These are phyloP conservation scores for Ophiostoma australiae DNA, from an alignment of 2,329 filamentous ascomycete genomes.

Conservation along the genomic window DNA sequence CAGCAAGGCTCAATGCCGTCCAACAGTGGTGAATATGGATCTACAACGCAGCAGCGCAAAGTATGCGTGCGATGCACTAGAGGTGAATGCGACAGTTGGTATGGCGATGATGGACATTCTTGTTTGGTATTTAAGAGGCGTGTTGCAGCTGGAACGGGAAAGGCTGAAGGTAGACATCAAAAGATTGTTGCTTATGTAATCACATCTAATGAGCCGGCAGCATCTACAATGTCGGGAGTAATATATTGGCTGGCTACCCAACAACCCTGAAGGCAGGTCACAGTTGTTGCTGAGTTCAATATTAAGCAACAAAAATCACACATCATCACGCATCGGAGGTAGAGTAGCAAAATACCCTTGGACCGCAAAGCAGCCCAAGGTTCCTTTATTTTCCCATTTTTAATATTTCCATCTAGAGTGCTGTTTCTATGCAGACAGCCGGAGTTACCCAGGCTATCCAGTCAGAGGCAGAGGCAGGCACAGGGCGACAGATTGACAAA, in stretches of 20 bases:
- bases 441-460: neutral
- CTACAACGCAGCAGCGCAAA: neutral
- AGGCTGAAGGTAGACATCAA: neutral
- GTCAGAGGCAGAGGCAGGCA: neutral
- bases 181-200: neutral
- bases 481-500: neutral
- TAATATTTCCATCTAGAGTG: conserved; percentile 6
- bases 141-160: neutral
- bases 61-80: neutral
- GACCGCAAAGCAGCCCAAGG: neutral
- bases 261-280: too few relatives aligned
- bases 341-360: conserved; percentile 4
- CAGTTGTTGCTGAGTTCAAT: too few relatives aligned
- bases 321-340: neutral
- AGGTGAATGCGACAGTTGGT: neutral
- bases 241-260: too few relatives aligned
- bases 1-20: conserved; percentile 4
- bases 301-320: too few relatives aligned
- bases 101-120: neutral
- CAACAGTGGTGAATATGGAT: neutral
- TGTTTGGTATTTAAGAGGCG: neutral
- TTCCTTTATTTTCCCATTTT: conserved; percentile 13
- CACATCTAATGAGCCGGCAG: too few relatives aligned
- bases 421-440: neutral
- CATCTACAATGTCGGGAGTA: too few relatives aligned